Evolutionary conservation across 306 rosid species (phyloP).

Genomic region (Senna tora): DNA sequence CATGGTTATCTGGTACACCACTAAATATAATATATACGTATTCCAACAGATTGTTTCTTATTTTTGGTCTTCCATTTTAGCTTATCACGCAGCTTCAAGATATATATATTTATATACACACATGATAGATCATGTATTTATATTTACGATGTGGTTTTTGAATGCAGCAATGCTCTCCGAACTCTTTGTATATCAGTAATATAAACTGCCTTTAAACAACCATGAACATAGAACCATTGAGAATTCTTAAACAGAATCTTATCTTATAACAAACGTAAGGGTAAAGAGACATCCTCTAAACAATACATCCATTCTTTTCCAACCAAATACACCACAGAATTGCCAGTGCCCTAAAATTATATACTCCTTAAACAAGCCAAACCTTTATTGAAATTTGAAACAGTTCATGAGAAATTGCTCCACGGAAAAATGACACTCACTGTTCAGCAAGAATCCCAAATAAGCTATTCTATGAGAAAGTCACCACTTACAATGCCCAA

Average conservation of each 20-base stretch:
- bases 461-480: background rate
- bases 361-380: background rate
- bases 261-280: background rate
- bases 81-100: background rate
- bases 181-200: background rate
- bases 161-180: background rate
- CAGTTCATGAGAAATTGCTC: background rate
- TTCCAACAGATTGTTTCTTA: constrained; percentile 11
- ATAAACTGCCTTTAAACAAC: background rate
- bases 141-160: background rate
- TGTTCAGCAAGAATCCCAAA: background rate
- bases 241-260: background rate
- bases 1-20: background rate
- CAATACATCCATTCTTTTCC: background rate
- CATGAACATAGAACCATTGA: background rate
- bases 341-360: background rate
- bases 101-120: too few relatives aligned
- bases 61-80: constrained; percentile 6
- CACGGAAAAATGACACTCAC: background rate
- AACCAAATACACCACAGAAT: background rate
- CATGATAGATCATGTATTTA: background rate
- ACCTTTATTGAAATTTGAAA: background rate
- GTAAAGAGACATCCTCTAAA: background rate
- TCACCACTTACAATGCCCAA: background rate
- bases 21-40: background rate